Evolutionary conservation across 768 basidiomycete species (phyloP), one percentile per base, ranked within the genome.

Genomic region (Amanita rubescens): DNA sequence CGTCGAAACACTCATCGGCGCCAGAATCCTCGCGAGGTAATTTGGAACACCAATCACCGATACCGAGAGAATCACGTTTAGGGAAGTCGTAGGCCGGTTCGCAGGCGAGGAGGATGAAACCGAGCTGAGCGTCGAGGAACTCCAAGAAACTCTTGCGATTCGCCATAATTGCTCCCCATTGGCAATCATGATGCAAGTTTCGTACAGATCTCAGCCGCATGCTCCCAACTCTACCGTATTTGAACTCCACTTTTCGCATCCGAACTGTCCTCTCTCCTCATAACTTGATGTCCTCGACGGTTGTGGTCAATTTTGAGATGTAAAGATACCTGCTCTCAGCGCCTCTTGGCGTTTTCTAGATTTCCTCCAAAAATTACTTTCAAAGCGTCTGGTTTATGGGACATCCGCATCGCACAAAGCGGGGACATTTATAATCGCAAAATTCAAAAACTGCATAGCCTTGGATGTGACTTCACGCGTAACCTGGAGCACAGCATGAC

Each of bases 1-100:
- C 32, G 87, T 94, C n/a, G 93, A 96, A 67, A 89, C 86, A 0
- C 82, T 92, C 17, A 84, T 83, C 33, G 86, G 82, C 1, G 90
- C 93, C 0, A 77, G 87, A 22, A 72, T 92, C 5, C 75, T 96
- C 11, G 83, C 84, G 0, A 75, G 77, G 27, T 68, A 71, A 34
- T 76, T 94, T 20, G 76, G 74, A 1, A 56, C 88, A 14, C 42
- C 60, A 19, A 66, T 70, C 11, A 70, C 58, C 15, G 69, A 67
- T 55, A 69, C 65, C 34, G 78, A 83, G 65, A 80, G 75, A 55
- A 71, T 87, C 34, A 86, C 87, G 3, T 67, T 85, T 17, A 73
- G 86, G 53, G 81, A 86, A 58, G 82, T 92, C 11, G 71, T 87
- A 39, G 80, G 80, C 3, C 70, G 81, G 49, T 75, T 79, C 53